Conservation (phyloP, 73 alveolate species). For the Vitrella brassicaformis region DNA sequence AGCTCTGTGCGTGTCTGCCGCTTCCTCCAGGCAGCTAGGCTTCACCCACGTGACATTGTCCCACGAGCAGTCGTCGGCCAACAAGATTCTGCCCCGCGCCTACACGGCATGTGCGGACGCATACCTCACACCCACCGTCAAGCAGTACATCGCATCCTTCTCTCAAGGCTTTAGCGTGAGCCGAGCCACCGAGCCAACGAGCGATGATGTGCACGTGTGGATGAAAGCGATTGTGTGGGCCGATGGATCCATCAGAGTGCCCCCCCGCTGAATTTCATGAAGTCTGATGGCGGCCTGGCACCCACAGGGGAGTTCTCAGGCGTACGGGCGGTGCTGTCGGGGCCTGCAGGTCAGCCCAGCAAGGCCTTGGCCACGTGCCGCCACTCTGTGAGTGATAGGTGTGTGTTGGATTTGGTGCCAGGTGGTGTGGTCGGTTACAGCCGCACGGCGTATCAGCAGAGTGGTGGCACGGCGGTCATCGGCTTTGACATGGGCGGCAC, state of each 20-base stretch:
- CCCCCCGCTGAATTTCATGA: constrained; percentile 67
- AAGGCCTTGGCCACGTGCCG: background rate
- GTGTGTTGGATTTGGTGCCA: background rate
- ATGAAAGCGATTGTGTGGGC: no score
- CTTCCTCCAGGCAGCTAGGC: no score
- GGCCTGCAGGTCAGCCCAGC: constrained; percentile 52
- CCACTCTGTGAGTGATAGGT: background rate
- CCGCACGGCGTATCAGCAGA: constrained; percentile 24
- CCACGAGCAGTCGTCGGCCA: no score
- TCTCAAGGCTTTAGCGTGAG: constrained; percentile 3
- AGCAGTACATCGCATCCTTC: constrained; percentile 8
- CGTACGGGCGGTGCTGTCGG: constrained; percentile 63
- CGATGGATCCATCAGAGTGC: no score
- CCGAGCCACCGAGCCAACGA: no score
- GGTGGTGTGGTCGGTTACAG: constrained; percentile 81
- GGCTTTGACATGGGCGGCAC: constrained; percentile 96
- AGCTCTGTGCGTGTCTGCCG: no score
- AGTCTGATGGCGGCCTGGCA: constrained; percentile 76
- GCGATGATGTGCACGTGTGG: no score
- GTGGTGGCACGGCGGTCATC: constrained; percentile 42
- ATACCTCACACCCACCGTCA: constrained; percentile 60
- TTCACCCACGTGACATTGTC: no score
- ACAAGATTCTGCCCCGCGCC: constrained; percentile 61
- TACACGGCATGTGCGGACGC: constrained; percentile 71
- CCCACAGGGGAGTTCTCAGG: constrained; percentile 50